Base-by-base conservation (phyloP, 2,329 filamentous ascomycete genomes). In the Sarocladium kiliense region DNA sequence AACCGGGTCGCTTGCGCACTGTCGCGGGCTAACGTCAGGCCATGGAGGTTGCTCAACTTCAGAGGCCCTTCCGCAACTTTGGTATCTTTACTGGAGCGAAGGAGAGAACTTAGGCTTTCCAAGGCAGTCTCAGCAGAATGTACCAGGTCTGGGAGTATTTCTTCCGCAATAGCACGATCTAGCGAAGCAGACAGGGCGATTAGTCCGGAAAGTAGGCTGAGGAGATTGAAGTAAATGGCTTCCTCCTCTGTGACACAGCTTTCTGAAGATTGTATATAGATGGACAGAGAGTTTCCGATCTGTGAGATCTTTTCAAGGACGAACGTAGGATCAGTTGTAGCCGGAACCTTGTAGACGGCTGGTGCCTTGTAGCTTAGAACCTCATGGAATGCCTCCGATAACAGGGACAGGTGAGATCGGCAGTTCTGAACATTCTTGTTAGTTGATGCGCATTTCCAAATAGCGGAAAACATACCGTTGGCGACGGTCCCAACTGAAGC, bases 371-470 rank as follows among this genome's bases (percentile, higher is more conserved):
- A 77, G 23, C 64, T 62, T 4, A 83, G 63, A 2, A 79, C 58
- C 49, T 81, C 77, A 14, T 81, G 69, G 61, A 80, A 82, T 3
- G 73, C 72, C 59, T 84, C 81, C 0, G 76, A 62, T 1, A 80
- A 65, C 12, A 83, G 62, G 0, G 69, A 66, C 0, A 84, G 64
- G 45, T 81, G 81, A 2, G 72, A 72, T 2, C 81, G 76, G 2
- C 66, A 66, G 57, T 75, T 76, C 79, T 83, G 57, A 2, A 5
- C 9, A 3, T 4, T 19, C 2, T 7, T 6, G 51, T 65, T 56
- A 67, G 62, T 30, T 14, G 25, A 9, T 30, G 14, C 44, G 12
- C 18, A 10, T 16, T 47, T 7, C 7, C 10, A 16, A 30, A n/a
- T 12, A 47, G 19, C 6, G 18, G 45, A 16, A n/a, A 1, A 66